Conservation (phyloP, 257 asterid genomes). For the Fraxinus quadrangulata region DNA sequence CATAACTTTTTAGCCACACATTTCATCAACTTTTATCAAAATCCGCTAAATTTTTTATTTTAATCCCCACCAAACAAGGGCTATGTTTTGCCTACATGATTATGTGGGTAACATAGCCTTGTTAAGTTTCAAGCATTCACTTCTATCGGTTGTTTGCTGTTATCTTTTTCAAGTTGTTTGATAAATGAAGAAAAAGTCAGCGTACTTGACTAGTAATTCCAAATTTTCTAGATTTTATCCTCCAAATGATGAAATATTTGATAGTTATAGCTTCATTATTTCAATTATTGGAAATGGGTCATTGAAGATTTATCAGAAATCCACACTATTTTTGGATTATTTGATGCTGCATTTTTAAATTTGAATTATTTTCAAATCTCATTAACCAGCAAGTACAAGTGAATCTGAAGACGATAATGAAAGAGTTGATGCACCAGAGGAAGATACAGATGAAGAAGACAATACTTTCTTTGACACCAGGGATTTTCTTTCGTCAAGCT, state of each 20-base stretch:
- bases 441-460: slow-evolving; percentile 94
- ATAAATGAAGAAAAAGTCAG: background rate
- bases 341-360: slow-evolving; percentile 7
- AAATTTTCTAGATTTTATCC: background rate
- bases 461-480: slow-evolving; percentile 81
- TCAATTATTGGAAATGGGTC: background rate
- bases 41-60: too few relatives aligned
- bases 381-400: slow-evolving; percentile 67
- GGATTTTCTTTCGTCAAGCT: slow-evolving; percentile 88
- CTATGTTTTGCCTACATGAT: background rate
- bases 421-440: slow-evolving; percentile 83
- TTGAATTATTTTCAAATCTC: slow-evolving; percentile 22
- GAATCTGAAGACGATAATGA: slow-evolving; percentile 90
- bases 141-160: background rate
- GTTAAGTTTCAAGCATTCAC: background rate
- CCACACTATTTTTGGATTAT: background rate
- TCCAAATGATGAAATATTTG: background rate
- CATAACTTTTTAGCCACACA: too few relatives aligned
- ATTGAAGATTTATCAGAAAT: background rate
- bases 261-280: background rate
- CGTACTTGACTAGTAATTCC: slow-evolving; percentile 8
- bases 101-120: background rate
- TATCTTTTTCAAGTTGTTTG: slow-evolving; percentile 6
- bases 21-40: too few relatives aligned
- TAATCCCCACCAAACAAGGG: too few relatives aligned